These are phyloP conservation scores for Paramecium primaurelia DNA, from an alignment of 73 alveolate species.

Conservation along the genomic window DNA sequence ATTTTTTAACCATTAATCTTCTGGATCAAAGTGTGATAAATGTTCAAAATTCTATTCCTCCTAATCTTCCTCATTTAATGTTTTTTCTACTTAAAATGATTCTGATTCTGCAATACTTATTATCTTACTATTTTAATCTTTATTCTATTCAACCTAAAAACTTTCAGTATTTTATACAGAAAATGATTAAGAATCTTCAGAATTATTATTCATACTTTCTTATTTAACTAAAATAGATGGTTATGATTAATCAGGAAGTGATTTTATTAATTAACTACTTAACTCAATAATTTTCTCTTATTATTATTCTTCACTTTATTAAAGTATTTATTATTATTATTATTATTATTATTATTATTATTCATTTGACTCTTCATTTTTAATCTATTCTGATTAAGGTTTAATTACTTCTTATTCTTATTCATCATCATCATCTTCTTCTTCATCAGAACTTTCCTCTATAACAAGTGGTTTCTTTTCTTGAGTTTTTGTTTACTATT, in stretches of 20 bases:
- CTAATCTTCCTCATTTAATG: background rate
- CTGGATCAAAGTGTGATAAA: conserved; percentile 72
- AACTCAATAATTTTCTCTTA: background rate
- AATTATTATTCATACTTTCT: conserved; percentile 18
- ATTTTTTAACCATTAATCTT: conserved; percentile 72
- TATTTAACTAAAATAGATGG: background rate
- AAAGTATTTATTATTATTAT: background rate
- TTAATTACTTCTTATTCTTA: conserved; percentile 11
- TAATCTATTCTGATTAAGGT: conserved; percentile 29
- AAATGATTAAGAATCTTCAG: conserved; percentile 48
- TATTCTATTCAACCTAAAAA: conserved; percentile 8
- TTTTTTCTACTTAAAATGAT: conserved; percentile 48
- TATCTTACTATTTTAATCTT: background rate
- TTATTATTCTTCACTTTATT: background rate
- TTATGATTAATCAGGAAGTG: background rate
- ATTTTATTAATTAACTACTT: background rate
- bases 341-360: background rate
- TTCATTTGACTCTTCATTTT: conserved; percentile 25
- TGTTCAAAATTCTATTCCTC: conserved; percentile 66
- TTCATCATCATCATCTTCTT: conserved; percentile 57
- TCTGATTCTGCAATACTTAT: conserved; percentile 13
- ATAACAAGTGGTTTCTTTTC: conserved; percentile 48
- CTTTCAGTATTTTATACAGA: background rate
- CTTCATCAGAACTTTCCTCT: conserved; percentile 54
- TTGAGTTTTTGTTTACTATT: conserved; percentile 55